Conservation (phyloP, 129 eudicot species). For the Pulicaria dysenterica region DNA sequence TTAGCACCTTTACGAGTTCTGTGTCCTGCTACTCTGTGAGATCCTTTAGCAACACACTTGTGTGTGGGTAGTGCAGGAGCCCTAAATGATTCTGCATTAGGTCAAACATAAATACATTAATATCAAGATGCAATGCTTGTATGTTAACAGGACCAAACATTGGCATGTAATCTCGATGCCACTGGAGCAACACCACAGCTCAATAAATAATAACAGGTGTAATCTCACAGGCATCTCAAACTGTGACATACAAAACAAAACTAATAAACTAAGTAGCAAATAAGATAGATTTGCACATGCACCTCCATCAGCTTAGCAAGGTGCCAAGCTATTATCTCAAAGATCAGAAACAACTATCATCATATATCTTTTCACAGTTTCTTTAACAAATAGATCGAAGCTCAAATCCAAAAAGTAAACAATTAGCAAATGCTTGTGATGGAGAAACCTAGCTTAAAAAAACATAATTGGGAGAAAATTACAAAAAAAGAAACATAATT, state of each 20-base stretch:
- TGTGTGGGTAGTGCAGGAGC: constrained; percentile 37
- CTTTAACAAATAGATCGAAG: background rate
- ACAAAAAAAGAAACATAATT: background rate
- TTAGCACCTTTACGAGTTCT: constrained; percentile 53
- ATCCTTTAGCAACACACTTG: constrained; percentile 48
- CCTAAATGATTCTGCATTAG: constrained; percentile 39
- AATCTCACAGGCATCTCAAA: background rate
- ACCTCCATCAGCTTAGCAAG: background rate
- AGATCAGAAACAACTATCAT: background rate
- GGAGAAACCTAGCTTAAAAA: background rate
- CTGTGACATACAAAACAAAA: background rate
- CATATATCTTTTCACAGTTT: background rate
- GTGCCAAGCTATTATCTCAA: background rate
- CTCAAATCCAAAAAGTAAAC: background rate
- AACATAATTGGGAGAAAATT: background rate
- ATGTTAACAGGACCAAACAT: constrained; percentile 4
- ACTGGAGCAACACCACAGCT: background rate
- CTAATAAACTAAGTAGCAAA: background rate
- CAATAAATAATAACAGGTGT: background rate
- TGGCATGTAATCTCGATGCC: constrained; percentile 3
- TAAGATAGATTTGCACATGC: constrained; percentile 12
- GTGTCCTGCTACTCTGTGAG: constrained; percentile 26
- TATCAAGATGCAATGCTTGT: background rate
- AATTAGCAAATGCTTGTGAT: background rate
- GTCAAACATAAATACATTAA: constrained; percentile 19